Evolutionary conservation across 768 basidiomycete species (phyloP).

Genomic region (Rhodotorula babjevae): DNA sequence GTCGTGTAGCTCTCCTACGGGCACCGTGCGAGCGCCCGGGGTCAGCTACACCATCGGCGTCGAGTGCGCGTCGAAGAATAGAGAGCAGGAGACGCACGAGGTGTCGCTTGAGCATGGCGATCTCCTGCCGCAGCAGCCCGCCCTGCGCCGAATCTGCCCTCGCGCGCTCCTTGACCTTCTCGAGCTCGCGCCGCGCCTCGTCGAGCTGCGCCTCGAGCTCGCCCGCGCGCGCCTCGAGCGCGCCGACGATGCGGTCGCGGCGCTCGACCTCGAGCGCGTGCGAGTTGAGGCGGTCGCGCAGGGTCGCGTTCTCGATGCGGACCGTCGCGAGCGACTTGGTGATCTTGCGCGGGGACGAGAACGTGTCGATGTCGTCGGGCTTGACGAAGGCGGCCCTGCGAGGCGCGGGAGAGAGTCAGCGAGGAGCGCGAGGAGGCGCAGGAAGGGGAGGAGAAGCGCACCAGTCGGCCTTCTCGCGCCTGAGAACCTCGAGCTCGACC

Average conservation of each 20-base stretch:
- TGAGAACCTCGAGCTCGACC: constrained; percentile 28
- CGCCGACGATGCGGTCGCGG: constrained; percentile 37
- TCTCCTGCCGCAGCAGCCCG: constrained; percentile 31
- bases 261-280: constrained; percentile 31
- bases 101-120: constrained; percentile 35
- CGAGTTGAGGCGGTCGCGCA: constrained; percentile 37
- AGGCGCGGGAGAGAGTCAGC: not conserved
- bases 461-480: constrained; percentile 42
- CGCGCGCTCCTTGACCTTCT: constrained; percentile 27
- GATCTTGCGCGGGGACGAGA: constrained; percentile 39
- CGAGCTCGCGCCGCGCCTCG: constrained; percentile 10
- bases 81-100: constrained; percentile 20
- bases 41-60: no score
- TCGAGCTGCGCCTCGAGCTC: constrained; percentile 10
- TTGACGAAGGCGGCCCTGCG: constrained; percentile 34
- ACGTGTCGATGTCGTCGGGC: constrained; percentile 18
- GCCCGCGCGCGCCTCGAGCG: constrained; percentile 28
- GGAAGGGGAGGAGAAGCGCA: not conserved
- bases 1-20: constrained; percentile 35
- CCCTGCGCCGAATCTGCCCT: constrained; percentile 18
- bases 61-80: not conserved
- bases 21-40: no score
- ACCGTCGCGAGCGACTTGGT: constrained; percentile 40
- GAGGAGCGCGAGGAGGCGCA: no score
- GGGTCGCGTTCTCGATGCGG: constrained; percentile 38